Base-by-base conservation (phyloP, 345 rosid species). In the Salix koriyanagi region DNA sequence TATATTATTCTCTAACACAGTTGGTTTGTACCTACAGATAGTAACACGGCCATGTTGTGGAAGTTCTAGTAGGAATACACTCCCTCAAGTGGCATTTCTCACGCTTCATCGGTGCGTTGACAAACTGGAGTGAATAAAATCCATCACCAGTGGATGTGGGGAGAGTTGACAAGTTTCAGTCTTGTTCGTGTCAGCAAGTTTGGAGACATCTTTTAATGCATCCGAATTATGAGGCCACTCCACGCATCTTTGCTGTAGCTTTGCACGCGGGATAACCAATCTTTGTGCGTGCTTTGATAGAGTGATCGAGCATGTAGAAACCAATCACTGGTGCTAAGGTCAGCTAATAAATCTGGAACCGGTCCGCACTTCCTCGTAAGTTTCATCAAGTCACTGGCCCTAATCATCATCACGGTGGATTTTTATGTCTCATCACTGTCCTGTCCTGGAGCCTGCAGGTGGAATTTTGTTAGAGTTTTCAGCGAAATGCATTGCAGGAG, bases 11-110 rank as follows among this genome's bases (percentile, higher is more conserved):
- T 32, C 34, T 32, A 32, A 4, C 64, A 50, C 62, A 52, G n/a
- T 48, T 70, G 74, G 30, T 70, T 16, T 30, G 42, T 54, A 10
- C 32, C 64, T 50, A 32, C 71, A 42, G 16, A n/a, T 64, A 1
- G 18, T 6, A 61, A 23, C 11, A 54, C 25, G n/a, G 28, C 14
- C 30, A 11, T 19, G 13, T 18, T 44, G 41, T 74, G 13, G 69
- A 73, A 73, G 76, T 25, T 74, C 60, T 74, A 64, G 60, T 34
- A 64, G 76, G 76, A 64, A 42, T 30, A 42, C 76, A 74, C 61
- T 74, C n/a, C 39, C 23, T 36, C 15, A 16, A 61, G 73, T 70
- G 62, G 41, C 67, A 73, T 73, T 60, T 39, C 48, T 42, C 50
- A 18, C 6, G 62, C 21, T 6, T 36, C 65, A 12, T n/a, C 37